A percentile compares a stretch with the other conserved stretches of the same genome.
Evolutionary conservation across 2,329 filamentous ascomycete species (phyloP).

Genomic region (Drechslerella coelobrocha): DNA sequence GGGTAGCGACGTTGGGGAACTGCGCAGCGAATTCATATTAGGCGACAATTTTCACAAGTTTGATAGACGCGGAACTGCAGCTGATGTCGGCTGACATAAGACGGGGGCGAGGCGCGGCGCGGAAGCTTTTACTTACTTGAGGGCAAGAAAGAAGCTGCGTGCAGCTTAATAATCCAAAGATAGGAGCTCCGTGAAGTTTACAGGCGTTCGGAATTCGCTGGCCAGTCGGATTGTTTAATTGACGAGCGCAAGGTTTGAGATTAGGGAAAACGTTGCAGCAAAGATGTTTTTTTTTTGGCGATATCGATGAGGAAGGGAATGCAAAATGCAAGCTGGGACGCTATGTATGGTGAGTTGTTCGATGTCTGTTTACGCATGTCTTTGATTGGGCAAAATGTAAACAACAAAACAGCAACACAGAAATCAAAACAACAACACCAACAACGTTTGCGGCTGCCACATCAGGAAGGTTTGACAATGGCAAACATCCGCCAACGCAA

Average conservation of each 20-base stretch:
- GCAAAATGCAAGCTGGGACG: not conserved
- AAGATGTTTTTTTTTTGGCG: slow-evolving; percentile 6
- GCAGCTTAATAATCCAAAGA: slow-evolving; percentile 16
- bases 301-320: slow-evolving; percentile 14
- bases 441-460: slow-evolving; percentile 3
- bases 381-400: slow-evolving; percentile 46
- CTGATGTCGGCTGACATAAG: slow-evolving; percentile 7
- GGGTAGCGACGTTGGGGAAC: slow-evolving; percentile 11
- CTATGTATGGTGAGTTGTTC: slow-evolving; percentile 41
- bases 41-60: slow-evolving; percentile 10
- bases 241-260: slow-evolving; percentile 5
- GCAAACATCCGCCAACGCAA: not conserved
- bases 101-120: slow-evolving; percentile 13
- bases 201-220: not conserved
- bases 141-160: slow-evolving; percentile 33
- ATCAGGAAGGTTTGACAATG: slow-evolving; percentile 31
- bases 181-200: slow-evolving; percentile 2
- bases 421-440: slow-evolving; percentile 46
- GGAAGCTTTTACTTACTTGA: slow-evolving; percentile 26
- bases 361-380: slow-evolving; percentile 22
- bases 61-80: slow-evolving; percentile 28
- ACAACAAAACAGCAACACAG: slow-evolving; percentile 36
- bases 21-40: slow-evolving; percentile 22
- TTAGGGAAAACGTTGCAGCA: not conserved
- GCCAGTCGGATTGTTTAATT: slow-evolving; percentile 29